Conservation (phyloP, 441 rosid genomes). For the Francoa sonchifolia region DNA sequence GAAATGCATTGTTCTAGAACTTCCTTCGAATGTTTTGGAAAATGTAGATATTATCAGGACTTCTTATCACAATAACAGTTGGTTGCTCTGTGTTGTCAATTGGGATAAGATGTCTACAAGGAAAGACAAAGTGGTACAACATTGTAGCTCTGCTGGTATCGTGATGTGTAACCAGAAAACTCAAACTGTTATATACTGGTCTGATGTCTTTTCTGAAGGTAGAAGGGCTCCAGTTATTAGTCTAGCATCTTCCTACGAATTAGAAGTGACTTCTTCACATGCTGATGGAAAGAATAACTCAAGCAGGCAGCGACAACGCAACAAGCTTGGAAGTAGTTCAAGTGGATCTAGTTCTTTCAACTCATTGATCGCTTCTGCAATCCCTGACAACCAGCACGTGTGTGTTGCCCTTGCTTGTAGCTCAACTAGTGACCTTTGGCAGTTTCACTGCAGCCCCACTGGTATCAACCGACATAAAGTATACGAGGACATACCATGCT, state of each 20-base stretch:
- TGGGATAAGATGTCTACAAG: slow-evolving; percentile 35
- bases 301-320: slow-evolving; percentile 20
- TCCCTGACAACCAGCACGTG: slow-evolving; percentile 20
- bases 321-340: slow-evolving; percentile 25
- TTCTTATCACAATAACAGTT: slow-evolving; percentile 26
- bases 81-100: slow-evolving; percentile 57
- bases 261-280: slow-evolving; percentile 28
- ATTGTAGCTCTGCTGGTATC: slow-evolving; percentile 36
- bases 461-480: slow-evolving; percentile 32
- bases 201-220: slow-evolving; percentile 41
- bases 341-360: slow-evolving; percentile 29
- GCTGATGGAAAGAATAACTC: slow-evolving; percentile 21
- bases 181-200: slow-evolving; percentile 58
- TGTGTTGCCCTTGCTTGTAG: slow-evolving; percentile 67
- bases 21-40: slow-evolving; percentile 37
- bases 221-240: slow-evolving; percentile 32
- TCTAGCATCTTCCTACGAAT: slow-evolving; percentile 31
- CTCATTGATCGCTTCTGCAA: slow-evolving; percentile 56
- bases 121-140: slow-evolving; percentile 23
- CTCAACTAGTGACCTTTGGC: slow-evolving; percentile 71
- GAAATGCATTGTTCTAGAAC: slow-evolving; percentile 45
- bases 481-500: slow-evolving; percentile 19
- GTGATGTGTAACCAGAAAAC: slow-evolving; percentile 54
- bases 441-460: slow-evolving; percentile 51
- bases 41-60: slow-evolving; percentile 20